Evolutionary conservation across 2,329 filamentous ascomycete genomes (phyloP), one percentile per base, ranked within the genome.

Genomic region (Paecilomyces fulvus): DNA sequence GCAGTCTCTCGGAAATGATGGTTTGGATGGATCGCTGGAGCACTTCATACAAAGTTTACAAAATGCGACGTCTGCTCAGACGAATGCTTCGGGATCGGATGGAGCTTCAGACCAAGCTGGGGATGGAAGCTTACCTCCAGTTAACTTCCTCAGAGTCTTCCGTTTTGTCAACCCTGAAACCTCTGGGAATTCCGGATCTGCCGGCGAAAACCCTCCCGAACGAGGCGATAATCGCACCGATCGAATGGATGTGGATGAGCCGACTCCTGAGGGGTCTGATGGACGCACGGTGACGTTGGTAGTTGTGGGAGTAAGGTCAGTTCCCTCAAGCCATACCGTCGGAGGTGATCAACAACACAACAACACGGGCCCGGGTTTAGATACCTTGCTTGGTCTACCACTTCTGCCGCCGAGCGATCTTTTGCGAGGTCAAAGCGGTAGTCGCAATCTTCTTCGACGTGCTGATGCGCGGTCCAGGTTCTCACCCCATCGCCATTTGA

Each of bases 121-220:
- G 28, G 75, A 76, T 25, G 75, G 75, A 37, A 74, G 75, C 30
- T 71, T 79, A 8, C 77, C 80, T 10, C 82, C 84, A 3, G 75
- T 87, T 58, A 87, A 87, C 66, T 87, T 87, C 67, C 81, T 87
- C 69, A 77, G 85, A 56, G 86, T 87, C 70, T 88, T 88, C 68
- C 77, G 85, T 51, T 87, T 88, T 69, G 82, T 82, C 51, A 81
- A 83, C 55, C 76, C 79, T 8, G 73, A 75, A 25, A 62, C 67
- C 53, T 59, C 68, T 17, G 56, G 64, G n/a, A 60, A 60, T 30
- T 49, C 67, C 3, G 62, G 37, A 43, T 17, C 60, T n/a, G 54
- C 59, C 3, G 30, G 63, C 50, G 60, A 58, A 48, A 62, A 63
- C 30, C 63, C 64, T 33, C 50, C 64, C 14, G 64, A 67, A 31